Evolutionary conservation across 2,329 filamentous ascomycete genomes (phyloP).

Genomic region (Alternaria sp.): DNA sequence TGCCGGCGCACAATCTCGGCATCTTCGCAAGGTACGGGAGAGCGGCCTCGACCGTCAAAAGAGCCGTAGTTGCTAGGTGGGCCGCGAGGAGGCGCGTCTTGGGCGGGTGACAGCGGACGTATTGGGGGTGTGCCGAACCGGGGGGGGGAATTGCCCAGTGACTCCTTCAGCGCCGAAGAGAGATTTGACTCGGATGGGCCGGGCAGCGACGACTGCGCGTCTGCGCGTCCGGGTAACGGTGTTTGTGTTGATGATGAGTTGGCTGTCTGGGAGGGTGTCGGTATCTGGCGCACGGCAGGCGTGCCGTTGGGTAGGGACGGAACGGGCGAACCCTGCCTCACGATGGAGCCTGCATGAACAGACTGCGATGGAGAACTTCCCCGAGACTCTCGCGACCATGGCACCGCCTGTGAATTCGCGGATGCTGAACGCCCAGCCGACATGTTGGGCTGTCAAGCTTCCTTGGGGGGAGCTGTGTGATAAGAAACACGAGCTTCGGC

Average conservation of each 20-base stretch:
- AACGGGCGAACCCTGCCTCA: slow-evolving; percentile 64
- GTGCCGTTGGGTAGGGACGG: slow-evolving; percentile 57
- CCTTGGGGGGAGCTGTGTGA: slow-evolving; percentile 8
- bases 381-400: slow-evolving; percentile 36
- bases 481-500: slow-evolving; percentile 22
- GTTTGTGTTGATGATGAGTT: slow-evolving; percentile 57
- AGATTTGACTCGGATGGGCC: slow-evolving; percentile 88
- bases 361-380: slow-evolving; percentile 51
- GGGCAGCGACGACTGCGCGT: slow-evolving; percentile 65
- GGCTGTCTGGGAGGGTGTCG: slow-evolving; percentile 58
- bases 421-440: slow-evolving; percentile 31
- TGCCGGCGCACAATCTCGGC: slow-evolving; percentile 91
- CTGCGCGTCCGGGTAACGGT: slow-evolving; percentile 70
- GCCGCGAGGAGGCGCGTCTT: slow-evolving; percentile 57
- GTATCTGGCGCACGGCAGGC: slow-evolving; percentile 60
- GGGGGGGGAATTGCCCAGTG: slow-evolving; percentile 73
- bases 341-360: slow-evolving; percentile 62
- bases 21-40: slow-evolving; percentile 77
- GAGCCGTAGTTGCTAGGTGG: slow-evolving; percentile 83
- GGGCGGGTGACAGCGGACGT: slow-evolving; percentile 65
- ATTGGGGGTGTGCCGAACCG: slow-evolving; percentile 67
- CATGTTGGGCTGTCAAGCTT: slow-evolving; percentile 28
- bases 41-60: slow-evolving; percentile 71
- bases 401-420: slow-evolving; percentile 39
- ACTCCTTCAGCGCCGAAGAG: slow-evolving; percentile 83